These are phyloP conservation scores for Dipodascus albidus DNA, from an alignment of 805 yeast genomes.

Conservation along the genomic window DNA sequence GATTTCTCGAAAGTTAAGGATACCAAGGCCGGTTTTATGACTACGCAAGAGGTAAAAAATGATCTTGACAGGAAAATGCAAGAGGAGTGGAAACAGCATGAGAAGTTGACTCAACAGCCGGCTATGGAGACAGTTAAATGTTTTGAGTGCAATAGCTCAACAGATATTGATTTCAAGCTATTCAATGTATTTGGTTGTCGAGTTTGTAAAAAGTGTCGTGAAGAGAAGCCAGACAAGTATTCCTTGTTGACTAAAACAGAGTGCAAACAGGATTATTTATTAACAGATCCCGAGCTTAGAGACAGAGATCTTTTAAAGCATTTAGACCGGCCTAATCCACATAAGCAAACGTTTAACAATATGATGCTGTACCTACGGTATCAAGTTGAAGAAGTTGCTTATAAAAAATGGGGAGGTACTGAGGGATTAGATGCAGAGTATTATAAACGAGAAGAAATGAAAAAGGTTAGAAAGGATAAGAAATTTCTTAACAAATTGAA, in stretches of 20 bases:
- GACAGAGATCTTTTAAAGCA: conserved; percentile 61
- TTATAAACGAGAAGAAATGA: conserved; percentile 66
- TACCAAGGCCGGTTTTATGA: conserved; percentile 73
- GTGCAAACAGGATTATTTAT: conserved; percentile 79
- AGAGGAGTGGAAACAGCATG: conserved; percentile 48
- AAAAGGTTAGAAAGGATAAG: conserved; percentile 63
- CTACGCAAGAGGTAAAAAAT: conserved; percentile 28
- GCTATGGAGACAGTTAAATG: conserved; percentile 70
- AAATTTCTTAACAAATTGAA: conserved; percentile 65
- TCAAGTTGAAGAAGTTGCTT: conserved; percentile 90
- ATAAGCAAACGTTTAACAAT: conserved; percentile 73
- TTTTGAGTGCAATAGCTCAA: conserved; percentile 57
- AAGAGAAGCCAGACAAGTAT: conserved; percentile 72
- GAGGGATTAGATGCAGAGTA: conserved; percentile 89
- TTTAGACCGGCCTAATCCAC: conserved; percentile 88
- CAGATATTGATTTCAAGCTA: conserved; percentile 69
- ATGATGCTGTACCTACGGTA: conserved; percentile 87
- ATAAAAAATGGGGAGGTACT: conserved; percentile 87
- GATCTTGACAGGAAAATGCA: conserved; percentile 25
- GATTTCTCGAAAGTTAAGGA: conserved; percentile 90
- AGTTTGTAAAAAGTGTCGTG: conserved; percentile 73
- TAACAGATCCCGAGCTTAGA: conserved; percentile 85
- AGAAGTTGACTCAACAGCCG: conserved; percentile 22
- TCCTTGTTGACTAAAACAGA: conserved; percentile 90
- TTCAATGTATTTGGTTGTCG: conserved; percentile 56